Evolutionary conservation across 2,329 filamentous ascomycete species (phyloP).

Genomic region (Aspergillus neotritici): DNA sequence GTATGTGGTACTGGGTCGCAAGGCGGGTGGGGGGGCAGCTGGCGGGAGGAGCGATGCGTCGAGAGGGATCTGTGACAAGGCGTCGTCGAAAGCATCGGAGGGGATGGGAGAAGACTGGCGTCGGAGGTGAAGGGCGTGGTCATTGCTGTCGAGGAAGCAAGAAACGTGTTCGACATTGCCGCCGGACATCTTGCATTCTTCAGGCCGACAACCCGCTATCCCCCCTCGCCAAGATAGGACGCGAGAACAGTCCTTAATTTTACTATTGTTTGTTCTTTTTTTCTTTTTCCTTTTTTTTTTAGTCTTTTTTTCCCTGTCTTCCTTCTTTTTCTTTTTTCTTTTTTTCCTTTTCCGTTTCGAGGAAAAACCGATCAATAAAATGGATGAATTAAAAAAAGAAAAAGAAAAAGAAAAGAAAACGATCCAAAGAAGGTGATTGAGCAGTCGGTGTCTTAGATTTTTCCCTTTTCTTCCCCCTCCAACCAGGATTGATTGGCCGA

Average conservation of each 20-base stretch:
- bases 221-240: too few relatives aligned
- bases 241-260: too few relatives aligned
- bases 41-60: conserved; percentile 25
- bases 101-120: conserved; percentile 27
- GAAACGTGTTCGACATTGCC: conserved; percentile 38
- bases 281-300: conserved; percentile 3
- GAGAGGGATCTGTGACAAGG: conserved; percentile 17
- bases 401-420: neutral
- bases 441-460: neutral
- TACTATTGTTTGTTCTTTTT: conserved; percentile 7
- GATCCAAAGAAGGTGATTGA: neutral
- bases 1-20: conserved; percentile 17
- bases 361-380: too few relatives aligned
- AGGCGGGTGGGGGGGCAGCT: conserved; percentile 13
- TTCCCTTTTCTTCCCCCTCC: conserved; percentile 3
- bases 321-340: neutral
- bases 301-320: neutral
- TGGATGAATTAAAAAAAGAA: too few relatives aligned
- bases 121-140: conserved; percentile 22
- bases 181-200: conserved; percentile 41
- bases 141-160: conserved; percentile 26
- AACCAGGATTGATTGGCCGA: conserved; percentile 21
- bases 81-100: conserved; percentile 19
- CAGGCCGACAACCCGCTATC: conserved; percentile 21
- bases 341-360: too few relatives aligned